Base-by-base conservation (phyloP, 2,329 filamentous ascomycete genomes). In the Sporothrix dimorphospora region DNA sequence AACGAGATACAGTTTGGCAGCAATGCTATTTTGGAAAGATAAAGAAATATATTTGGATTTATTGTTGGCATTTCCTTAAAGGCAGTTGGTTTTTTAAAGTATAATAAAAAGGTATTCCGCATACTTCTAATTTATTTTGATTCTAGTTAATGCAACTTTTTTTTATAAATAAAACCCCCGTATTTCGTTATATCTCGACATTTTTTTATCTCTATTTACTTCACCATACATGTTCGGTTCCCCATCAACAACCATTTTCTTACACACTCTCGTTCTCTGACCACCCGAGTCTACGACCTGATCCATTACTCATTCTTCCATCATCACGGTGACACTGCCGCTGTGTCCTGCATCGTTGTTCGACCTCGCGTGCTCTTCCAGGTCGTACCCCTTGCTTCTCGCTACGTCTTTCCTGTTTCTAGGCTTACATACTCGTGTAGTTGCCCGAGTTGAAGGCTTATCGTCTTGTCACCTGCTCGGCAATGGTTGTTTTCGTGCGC, bases 371-470 rank as follows among this genome's bases (percentile, higher is more conserved):
- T 69, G 30, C 49, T 51, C 40, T 61, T 38, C 69, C 24, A 27
- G 27, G 49, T 65, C 59, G 40, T 12, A 40, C n/a, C 27, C 21
- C 27, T 21, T 30, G 51, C 1, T 19, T 34, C 51, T 70, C 68
- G 68, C 16, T 59, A 55, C 49, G 34, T 57, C 49, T 55, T 69
- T 69, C 66, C 65, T 40, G 30, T 68, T 68, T 68, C 57, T 34
- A 42, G 11, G 42, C n/a, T 2, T 14, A n/a, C 38, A 45, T 2
- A 45, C 21, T 27, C 57, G 57, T 42, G 59, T n/a, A 27, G 57
- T 65, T 27, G 38, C 38, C 38, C 59, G n/a, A 27, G 14, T 11
- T 16, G 24, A 40, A 45, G 38, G 4, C n/a, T 27, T 9, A 45
- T 45, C 9, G n/a, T 63, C 19, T 63, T 42, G n/a, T 27, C 11